Evolutionary conservation across 2,329 filamentous ascomycete genomes (phyloP).

Genomic region (Fusarium hostae): DNA sequence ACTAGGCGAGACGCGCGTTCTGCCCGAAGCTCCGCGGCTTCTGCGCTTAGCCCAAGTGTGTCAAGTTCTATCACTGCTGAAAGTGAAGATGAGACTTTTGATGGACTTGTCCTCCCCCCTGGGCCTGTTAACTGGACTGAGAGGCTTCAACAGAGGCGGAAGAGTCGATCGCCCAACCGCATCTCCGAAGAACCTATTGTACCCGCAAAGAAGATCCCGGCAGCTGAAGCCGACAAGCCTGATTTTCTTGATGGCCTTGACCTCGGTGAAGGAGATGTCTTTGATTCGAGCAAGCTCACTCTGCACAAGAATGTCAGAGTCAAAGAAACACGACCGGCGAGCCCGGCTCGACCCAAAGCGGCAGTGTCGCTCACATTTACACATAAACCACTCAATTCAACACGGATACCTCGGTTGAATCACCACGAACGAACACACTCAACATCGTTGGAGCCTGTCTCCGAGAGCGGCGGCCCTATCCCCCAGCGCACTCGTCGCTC

Average conservation of each 20-base stretch:
- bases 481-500: slow-evolving; percentile 67
- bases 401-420: slow-evolving; percentile 82
- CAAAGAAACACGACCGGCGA: slow-evolving; percentile 75
- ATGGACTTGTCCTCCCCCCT: slow-evolving; percentile 85
- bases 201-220: slow-evolving; percentile 47
- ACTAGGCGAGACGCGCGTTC: slow-evolving; percentile 83
- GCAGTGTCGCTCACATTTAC: slow-evolving; percentile 92
- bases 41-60: slow-evolving; percentile 90
- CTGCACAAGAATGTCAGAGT: slow-evolving; percentile 93
- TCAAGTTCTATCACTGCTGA: slow-evolving; percentile 91
- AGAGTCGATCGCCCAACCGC: slow-evolving; percentile 66
- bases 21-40: slow-evolving; percentile 85
- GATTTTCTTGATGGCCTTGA: slow-evolving; percentile 91
- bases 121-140: slow-evolving; percentile 87
- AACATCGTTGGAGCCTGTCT: slow-evolving; percentile 85
- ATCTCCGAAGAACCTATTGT: slow-evolving; percentile 53
- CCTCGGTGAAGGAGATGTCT: slow-evolving; percentile 83
- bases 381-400: slow-evolving; percentile 72
- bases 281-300: slow-evolving; percentile 82
- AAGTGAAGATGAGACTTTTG: slow-evolving; percentile 92
- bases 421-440: slow-evolving; percentile 78
- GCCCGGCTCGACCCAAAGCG: slow-evolving; percentile 76
- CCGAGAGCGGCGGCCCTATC: slow-evolving; percentile 83
- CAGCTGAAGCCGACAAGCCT: slow-evolving; percentile 65
- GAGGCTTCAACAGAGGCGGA: slow-evolving; percentile 77